phyloP scores from a whole-genome alignment of 805 yeast species.

The Komagataella mondaviorum region DNA sequence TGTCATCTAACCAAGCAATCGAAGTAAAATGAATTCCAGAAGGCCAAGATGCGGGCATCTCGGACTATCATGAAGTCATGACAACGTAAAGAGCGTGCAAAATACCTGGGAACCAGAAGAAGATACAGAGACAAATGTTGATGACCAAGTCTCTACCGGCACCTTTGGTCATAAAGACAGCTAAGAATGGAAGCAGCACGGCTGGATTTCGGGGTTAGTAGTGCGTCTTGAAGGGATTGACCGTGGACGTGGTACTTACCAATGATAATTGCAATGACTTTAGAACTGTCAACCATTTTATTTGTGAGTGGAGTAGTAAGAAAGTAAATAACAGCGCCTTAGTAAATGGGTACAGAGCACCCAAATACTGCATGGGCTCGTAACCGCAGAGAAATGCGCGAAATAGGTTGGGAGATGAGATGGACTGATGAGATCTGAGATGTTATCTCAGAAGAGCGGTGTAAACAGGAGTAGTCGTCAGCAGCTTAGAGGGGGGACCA shows the following conservation, averaged over 20 bases:
- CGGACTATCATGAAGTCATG: neutral
- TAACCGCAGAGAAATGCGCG: neutral
- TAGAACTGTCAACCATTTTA: slow-evolving; percentile 7
- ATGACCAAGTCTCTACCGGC: slow-evolving; percentile 50
- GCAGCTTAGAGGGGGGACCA: too few species aligned
- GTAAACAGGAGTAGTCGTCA: too few species aligned
- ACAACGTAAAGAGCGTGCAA: slow-evolving; percentile 55
- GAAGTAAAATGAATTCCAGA: neutral
- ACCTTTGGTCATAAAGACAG: slow-evolving; percentile 61
- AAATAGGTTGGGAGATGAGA: neutral
- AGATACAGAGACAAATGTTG: slow-evolving; percentile 47
- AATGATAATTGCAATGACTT: slow-evolving; percentile 11
- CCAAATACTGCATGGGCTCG: neutral
- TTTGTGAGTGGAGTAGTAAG: neutral
- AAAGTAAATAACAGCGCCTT: neutral
- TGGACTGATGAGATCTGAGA: neutral
- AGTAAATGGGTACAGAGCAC: neutral
- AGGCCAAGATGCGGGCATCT: neutral
- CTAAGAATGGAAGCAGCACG: slow-evolving; percentile 59
- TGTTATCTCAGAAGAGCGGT: too few species aligned
- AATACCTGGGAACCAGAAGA: slow-evolving; percentile 70
- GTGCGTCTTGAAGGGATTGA: neutral
- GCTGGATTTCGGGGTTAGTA: slow-evolving; percentile 20
- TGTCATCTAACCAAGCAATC: neutral
- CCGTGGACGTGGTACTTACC: slow-evolving; percentile 7